Percentiles rank a stretch among this genome's conserved stretches.
Evolutionary conservation across 768 basidiomycete genomes (phyloP).

Genomic region (Tylopilus plumbeoviolaceoides): DNA sequence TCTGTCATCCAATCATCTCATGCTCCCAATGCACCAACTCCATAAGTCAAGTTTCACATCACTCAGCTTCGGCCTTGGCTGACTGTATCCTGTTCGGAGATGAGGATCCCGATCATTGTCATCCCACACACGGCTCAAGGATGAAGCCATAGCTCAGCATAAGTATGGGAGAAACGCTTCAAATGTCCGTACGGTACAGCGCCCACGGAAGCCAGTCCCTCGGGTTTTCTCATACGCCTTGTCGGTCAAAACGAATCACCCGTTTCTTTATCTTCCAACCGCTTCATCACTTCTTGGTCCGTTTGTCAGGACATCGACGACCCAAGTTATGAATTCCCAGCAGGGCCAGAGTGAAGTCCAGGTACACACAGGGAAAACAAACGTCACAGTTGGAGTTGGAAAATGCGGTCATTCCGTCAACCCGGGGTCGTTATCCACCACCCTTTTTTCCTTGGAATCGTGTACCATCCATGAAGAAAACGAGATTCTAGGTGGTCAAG

Average conservation of each 20-base stretch:
- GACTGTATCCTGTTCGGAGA: background rate
- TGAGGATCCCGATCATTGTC: background rate
- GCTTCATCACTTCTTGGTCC: background rate
- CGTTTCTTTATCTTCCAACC: background rate
- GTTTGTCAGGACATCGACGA: too few relatives aligned
- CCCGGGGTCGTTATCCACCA: too few relatives aligned
- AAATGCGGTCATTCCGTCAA: too few relatives aligned
- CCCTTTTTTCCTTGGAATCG: background rate
- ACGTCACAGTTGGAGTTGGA: background rate
- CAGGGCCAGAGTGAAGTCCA: background rate
- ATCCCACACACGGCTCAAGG: constrained; percentile 8
- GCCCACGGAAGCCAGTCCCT: background rate
- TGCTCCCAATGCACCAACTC: too few relatives aligned
- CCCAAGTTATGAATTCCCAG: background rate
- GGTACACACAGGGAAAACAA: background rate
- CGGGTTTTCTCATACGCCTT: background rate
- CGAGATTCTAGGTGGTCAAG: background rate
- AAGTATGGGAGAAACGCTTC: background rate
- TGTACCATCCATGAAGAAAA: constrained; percentile 13
- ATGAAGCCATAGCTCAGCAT: constrained; percentile 14
- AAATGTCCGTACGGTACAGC: background rate
- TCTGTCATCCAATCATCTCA: background rate
- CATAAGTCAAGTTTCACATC: background rate
- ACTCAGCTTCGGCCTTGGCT: background rate
- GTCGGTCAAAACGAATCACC: background rate